A percentile compares a stretch with the other conserved stretches of the same genome.
Conservation (phyloP, 192 early-diverging fungal genomes). For the Gaertneriomyces semiglobifer region DNA sequence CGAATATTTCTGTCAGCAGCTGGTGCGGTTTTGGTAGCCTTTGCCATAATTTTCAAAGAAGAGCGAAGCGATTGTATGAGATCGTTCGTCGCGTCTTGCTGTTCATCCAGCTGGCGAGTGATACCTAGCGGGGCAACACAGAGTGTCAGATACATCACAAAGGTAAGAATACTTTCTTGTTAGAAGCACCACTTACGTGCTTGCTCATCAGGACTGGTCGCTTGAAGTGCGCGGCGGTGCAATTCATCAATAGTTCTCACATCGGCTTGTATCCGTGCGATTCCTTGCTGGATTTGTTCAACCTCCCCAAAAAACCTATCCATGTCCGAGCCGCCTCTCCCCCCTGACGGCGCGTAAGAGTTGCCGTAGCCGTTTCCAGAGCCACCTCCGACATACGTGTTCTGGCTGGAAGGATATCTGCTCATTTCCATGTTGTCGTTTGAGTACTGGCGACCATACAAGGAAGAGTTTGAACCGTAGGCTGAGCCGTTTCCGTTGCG, state of each 20-base stretch:
- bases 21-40: conserved; percentile 27
- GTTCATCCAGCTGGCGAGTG: conserved; percentile 30
- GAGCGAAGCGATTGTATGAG: conserved; percentile 30
- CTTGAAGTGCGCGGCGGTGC: conserved; percentile 32
- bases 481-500: conserved; percentile 7
- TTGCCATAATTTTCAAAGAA: conserved; percentile 22
- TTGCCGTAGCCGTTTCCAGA: neutral
- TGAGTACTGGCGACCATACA: conserved; percentile 2
- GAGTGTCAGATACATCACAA: neutral
- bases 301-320: conserved; percentile 32
- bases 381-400: neutral
- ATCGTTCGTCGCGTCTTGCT: conserved; percentile 31
- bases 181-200: conserved; percentile 10
- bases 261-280: conserved; percentile 24
- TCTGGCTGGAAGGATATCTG: neutral
- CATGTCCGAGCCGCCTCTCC: conserved; percentile 13
- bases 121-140: conserved; percentile 13
- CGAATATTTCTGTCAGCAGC: conserved; percentile 26
- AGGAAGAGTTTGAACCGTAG: neutral
- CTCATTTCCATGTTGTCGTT: conserved; percentile 8
- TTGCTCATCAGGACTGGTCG: conserved; percentile 30
- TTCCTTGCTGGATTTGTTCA: conserved; percentile 19
- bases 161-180: conserved; percentile 11
- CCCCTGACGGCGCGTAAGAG: neutral
- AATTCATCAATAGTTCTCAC: conserved; percentile 18